Conservation (phyloP, 179 eudicot genomes). For the Vitellaria paradoxa region DNA sequence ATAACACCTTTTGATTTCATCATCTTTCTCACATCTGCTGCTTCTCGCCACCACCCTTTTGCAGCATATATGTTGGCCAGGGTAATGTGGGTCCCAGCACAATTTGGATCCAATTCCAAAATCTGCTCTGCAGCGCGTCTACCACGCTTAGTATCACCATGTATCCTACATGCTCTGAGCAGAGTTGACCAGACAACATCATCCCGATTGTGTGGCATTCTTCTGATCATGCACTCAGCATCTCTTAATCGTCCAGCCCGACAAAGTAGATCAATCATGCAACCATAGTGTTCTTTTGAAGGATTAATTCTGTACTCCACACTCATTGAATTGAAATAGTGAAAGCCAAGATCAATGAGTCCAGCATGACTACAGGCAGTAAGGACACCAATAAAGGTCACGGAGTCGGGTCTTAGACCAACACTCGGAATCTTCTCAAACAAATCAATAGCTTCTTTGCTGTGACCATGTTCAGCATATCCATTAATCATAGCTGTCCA, state of each 20-base stretch:
- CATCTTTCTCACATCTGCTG: conserved; percentile 64
- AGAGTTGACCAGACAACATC: conserved; percentile 89
- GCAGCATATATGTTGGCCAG: conserved; percentile 73
- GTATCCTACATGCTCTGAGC: conserved; percentile 69
- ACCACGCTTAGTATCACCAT: conserved; percentile 74
- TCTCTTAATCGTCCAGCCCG: conserved; percentile 73
- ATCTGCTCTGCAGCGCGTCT: conserved; percentile 56
- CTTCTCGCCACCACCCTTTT: conserved; percentile 74
- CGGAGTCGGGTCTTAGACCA: conserved; percentile 70
- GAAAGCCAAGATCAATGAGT: conserved; percentile 66
- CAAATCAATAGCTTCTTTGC: conserved; percentile 64
- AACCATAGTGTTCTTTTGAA: conserved; percentile 79
- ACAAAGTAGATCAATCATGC: conserved; percentile 87
- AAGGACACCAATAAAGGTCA: conserved; percentile 87
- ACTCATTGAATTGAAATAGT: conserved; percentile 57
- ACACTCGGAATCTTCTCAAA: conserved; percentile 52
- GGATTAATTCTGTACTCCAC: conserved; percentile 48
- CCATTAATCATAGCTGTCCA: conserved; percentile 98
- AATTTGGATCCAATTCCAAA: conserved; percentile 57
- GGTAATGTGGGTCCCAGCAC: conserved; percentile 71
- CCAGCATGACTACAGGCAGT: conserved; percentile 93
- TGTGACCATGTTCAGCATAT: conserved; percentile 83
- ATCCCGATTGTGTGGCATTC: conserved; percentile 62
- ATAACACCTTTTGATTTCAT: conserved; percentile 78
- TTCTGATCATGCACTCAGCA: conserved; percentile 71